Evolutionary conservation across 1,284 basidiomycete genomes (phyloP), one percentile per base, ranked within the genome.

Genomic region (Leccinum subrobustum): DNA sequence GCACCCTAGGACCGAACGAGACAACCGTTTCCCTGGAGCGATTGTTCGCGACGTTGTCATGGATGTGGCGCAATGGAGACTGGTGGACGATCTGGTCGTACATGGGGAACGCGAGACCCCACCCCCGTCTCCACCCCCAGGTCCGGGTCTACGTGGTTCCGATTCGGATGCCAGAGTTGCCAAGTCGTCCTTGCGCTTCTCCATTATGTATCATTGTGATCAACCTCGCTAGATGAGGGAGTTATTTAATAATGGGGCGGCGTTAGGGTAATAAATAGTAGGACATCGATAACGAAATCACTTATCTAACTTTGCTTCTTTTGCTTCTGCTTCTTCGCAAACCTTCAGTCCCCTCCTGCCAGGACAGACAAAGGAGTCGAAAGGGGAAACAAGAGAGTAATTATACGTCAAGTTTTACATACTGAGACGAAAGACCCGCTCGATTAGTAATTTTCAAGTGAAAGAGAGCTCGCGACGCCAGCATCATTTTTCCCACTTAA

Each of bases 221-320:
- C 70, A 67, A 59, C 68, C 52, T 69, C 56, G 63, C 65, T 70
- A 65, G 67, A 70, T 65, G 52, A 56, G 44, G 59, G 66, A 51
- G 59, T 56, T 56, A 47, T 70, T 65, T 63, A 35, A 63, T 58
- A 57, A 47, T 25, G 29, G 51, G 64, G 3, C 64, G 62, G 58
- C 58, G 62, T 69, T 70, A 72, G 63, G 56, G 58, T 56, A 63
- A 27, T 25, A 51, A 16, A 2, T 47, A 12, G 18, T 47, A 47
- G 11, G 39, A 59, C 20, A 29, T 52, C 12, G 58, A 63, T 67
- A 72, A 70, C 67, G 64, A 69, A 57, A 72, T 60, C 58, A 60
- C 62, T 56, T 60, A 60, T 57, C 56, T 63, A 25, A 56, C 51
- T 60, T 63, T 47, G 12, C 55, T 57, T 56, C 56, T 54, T 59